Evolutionary conservation across 2,329 filamentous ascomycete genomes (phyloP).

Genomic region (Lithohypha guttulata): DNA sequence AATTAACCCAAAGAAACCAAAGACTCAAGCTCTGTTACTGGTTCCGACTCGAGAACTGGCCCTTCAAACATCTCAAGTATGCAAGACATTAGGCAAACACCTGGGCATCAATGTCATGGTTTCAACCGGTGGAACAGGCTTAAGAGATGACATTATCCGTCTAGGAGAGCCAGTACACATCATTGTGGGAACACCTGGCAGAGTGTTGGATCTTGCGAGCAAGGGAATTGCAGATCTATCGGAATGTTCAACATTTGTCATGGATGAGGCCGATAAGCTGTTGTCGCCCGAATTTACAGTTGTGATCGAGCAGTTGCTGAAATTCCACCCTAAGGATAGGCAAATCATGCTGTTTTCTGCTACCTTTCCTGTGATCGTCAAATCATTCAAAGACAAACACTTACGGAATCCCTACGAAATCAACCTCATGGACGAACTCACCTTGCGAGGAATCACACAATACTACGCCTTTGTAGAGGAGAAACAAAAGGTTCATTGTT

Average conservation of each 20-base stretch:
- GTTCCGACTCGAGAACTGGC: slow-evolving; percentile 95
- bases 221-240: slow-evolving; percentile 95
- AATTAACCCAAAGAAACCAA: slow-evolving; percentile 92
- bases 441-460: slow-evolving; percentile 92
- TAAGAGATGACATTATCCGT: slow-evolving; percentile 94
- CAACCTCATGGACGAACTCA: slow-evolving; percentile 98
- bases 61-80: slow-evolving; percentile 96
- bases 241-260: slow-evolving; percentile 94
- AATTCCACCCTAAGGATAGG: slow-evolving; percentile 91
- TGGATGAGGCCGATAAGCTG: slow-evolving; percentile 98
- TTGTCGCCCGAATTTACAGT: slow-evolving; percentile 94
- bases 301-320: slow-evolving; percentile 88
- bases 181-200: slow-evolving; percentile 89
- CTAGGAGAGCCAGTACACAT: slow-evolving; percentile 92
- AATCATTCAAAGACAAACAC: slow-evolving; percentile 96
- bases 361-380: slow-evolving; percentile 93
- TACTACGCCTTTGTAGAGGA: slow-evolving; percentile 99
- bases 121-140: slow-evolving; percentile 86
- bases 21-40: slow-evolving; percentile 91
- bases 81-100: slow-evolving; percentile 96
- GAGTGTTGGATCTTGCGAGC: slow-evolving; percentile 90
- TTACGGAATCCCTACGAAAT: slow-evolving; percentile 96
- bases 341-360: slow-evolving; percentile 99
- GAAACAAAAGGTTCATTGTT: slow-evolving; percentile 97
- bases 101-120: slow-evolving; percentile 98